Evolutionary conservation across 805 yeast genomes (phyloP), one percentile per base, ranked within the genome.

Genomic region (Scheffersomyces ergatensis): DNA sequence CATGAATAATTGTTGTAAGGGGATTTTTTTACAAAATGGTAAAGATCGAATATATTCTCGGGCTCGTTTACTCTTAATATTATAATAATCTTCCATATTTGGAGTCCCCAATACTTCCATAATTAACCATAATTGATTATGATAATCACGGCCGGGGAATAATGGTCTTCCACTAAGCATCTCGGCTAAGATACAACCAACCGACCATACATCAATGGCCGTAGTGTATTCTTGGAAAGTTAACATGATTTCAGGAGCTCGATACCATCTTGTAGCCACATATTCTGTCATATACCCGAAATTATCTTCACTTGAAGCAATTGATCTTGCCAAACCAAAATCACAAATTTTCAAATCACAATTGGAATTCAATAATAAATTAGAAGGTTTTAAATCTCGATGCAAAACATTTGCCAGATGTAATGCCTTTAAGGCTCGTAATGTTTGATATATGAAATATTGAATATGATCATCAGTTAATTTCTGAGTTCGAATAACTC

Each of bases 181-280:
- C 59, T 92, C 98, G 0, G 96, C 97, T 41, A 92, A 69, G 29
- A 92, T 92, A 64, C 98, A 92, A 4, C 98, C 98, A 17, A 89
- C 96, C 2, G 95, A 85, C 98, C 98, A 92, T 24, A 92, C 81
- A 63, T 92, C 98, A 55, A 92, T 92, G 26, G 97, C 97, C 29
- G 92, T 86, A 19, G 97, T 86, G 66, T 92, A 92, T 54, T 85
- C 88, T 48, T 89, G 92, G 54, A 90, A 89, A 12, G 96, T 89
- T 37, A 92, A 74, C 98, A 92, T 92, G 59, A 92, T 89, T 55
- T 92, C 98, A 0, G 98, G 98, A 0, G 98, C 98, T 42, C 98
- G 74, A 63, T 92, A 92, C 97, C 98, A 92, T 49, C 98, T 72
- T 3, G 98, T 92, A 8, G 98, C 98, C 33, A 92, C 98, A 59